phyloP scores from a whole-genome alignment of 108 stramenopile species.

The Parmales sp. region DNA sequence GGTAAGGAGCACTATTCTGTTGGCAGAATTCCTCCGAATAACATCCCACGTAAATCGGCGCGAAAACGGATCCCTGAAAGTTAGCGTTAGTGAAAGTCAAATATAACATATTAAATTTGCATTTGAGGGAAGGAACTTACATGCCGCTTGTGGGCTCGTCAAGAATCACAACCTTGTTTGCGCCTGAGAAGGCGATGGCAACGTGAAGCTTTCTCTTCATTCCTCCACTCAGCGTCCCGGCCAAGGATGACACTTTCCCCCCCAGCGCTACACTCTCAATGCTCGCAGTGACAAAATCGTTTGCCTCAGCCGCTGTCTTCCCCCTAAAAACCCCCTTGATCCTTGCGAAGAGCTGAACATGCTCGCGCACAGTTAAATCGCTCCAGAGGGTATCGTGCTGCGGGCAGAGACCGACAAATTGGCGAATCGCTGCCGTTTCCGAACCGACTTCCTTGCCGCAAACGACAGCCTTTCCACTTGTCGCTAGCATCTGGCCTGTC shows the following conservation, averaged over 20 bases:
- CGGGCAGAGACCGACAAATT: slow-evolving; percentile 73
- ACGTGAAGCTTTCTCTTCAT: slow-evolving; percentile 78
- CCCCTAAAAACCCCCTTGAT: slow-evolving; percentile 46
- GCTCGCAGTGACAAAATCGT: slow-evolving; percentile 37
- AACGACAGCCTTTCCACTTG: slow-evolving; percentile 65
- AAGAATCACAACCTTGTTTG: slow-evolving; percentile 45
- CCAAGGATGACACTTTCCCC: slow-evolving; percentile 54
- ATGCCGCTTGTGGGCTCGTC: slow-evolving; percentile 61
- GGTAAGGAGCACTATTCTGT: slow-evolving; percentile 38
- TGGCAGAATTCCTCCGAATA: slow-evolving; percentile 19
- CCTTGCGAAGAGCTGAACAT: slow-evolving; percentile 66
- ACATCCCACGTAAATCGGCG: no score
- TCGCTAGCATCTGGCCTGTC: slow-evolving; percentile 77
- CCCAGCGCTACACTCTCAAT: slow-evolving; percentile 62
- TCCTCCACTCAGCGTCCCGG: slow-evolving; percentile 67
- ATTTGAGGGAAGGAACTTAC: slow-evolving; percentile 38
- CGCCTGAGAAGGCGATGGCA: slow-evolving; percentile 79
- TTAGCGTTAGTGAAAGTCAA: slow-evolving; percentile 19
- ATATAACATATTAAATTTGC: not conserved
- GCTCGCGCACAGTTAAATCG: slow-evolving; percentile 70
- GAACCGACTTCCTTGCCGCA: slow-evolving; percentile 55
- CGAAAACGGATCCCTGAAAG: no score
- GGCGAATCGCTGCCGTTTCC: slow-evolving; percentile 43
- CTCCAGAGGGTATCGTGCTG: slow-evolving; percentile 85
- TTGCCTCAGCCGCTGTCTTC: slow-evolving; percentile 8